These are phyloP conservation scores for Canna indica DNA, from an alignment of 176 grass and related monocot species.

Conservation along the genomic window DNA sequence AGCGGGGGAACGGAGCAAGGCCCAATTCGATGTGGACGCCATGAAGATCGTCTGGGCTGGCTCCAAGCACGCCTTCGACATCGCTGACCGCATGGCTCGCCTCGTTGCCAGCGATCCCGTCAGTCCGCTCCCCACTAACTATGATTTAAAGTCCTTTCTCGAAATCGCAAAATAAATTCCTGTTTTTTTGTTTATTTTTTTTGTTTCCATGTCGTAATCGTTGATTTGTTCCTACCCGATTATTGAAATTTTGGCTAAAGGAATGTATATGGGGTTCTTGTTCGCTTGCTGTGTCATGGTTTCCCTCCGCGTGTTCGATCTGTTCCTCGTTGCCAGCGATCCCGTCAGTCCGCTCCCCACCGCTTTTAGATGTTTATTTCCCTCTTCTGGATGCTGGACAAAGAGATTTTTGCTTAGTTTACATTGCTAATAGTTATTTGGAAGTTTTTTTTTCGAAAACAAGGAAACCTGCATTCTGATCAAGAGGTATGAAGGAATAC, in stretches of 20 bases:
- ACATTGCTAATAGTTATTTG: not conserved
- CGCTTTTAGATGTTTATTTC: too few species aligned
- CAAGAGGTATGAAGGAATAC: too few species aligned
- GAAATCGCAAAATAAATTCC: not conserved
- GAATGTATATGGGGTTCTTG: not conserved
- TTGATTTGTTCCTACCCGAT: too few species aligned
- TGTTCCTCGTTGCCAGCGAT: conserved; percentile 77
- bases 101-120: conserved; percentile 90
- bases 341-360: conserved; percentile 33
- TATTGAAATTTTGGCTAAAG: not conserved
- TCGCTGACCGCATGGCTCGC: conserved; percentile 72
- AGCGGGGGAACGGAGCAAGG: conserved; percentile 52
- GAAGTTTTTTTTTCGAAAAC: too few species aligned
- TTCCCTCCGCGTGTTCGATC: not conserved
- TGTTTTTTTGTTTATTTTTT: not conserved
- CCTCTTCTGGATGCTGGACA: not conserved
- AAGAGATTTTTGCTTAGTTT: not conserved
- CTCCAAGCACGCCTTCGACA: conserved; percentile 65
- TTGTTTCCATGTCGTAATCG: too few species aligned
- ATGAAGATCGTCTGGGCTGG: conserved; percentile 97
- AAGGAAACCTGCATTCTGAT: too few species aligned
- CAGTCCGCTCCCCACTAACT: not conserved
- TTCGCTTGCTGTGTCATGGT: not conserved
- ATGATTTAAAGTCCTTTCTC: not conserved
- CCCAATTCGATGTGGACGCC: conserved; percentile 57